Evolutionary conservation across 345 rosid species (phyloP).

Genomic region (Citrus hindsii): DNA sequence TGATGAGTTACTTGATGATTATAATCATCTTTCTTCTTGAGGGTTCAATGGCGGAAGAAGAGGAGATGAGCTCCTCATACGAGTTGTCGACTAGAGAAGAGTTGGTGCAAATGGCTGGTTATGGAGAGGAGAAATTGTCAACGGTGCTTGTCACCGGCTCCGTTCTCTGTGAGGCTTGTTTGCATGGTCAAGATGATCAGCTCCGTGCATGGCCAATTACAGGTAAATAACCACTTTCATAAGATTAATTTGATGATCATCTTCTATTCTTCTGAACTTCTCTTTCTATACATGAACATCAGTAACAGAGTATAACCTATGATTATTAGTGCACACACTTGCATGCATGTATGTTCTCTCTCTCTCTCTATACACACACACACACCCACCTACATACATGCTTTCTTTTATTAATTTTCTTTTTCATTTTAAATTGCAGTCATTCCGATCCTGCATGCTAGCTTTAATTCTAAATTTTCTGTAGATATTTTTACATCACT

Average conservation of each 20-base stretch:
- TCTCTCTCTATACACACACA: no score
- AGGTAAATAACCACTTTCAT: slow-evolving; percentile 15
- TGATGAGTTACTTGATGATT: neutral
- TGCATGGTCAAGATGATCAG: slow-evolving; percentile 13
- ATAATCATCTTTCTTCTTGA: neutral
- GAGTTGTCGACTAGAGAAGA: slow-evolving; percentile 44
- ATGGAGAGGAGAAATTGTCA: slow-evolving; percentile 67
- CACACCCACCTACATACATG: no score
- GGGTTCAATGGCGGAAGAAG: slow-evolving; percentile 14
- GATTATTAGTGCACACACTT: no score
- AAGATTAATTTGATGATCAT: no score
- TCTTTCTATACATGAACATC: no score
- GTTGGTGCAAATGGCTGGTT: slow-evolving; percentile 58
- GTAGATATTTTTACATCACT: no score
- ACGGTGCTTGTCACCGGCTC: slow-evolving; percentile 53
- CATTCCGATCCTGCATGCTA: no score
- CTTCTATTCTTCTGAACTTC: neutral
- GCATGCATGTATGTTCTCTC: no score
- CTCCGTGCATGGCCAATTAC: slow-evolving; percentile 44
- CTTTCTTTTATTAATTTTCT: no score
- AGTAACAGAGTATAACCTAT: no score
- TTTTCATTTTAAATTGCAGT: no score
- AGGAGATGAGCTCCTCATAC: slow-evolving; percentile 2
- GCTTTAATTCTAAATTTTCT: no score
- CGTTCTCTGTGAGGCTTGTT: slow-evolving; percentile 35